Base-by-base conservation (phyloP, 2,329 filamentous ascomycete genomes). In the Cercospora janseana region DNA sequence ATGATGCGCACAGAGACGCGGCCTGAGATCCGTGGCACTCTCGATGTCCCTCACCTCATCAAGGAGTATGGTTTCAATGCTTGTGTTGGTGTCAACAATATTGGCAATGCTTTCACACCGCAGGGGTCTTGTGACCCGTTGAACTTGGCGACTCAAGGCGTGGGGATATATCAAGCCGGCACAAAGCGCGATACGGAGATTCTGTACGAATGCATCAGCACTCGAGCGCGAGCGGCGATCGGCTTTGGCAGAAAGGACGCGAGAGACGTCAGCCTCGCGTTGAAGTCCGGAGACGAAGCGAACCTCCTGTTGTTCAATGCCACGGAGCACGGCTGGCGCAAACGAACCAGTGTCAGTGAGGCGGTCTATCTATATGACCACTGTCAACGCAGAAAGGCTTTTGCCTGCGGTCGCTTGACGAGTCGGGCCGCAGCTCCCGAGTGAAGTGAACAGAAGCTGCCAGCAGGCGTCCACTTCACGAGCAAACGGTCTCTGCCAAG, bases 51-150 rank as follows among this genome's bases (percentile, higher is more conserved):
- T 0, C 70, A 78, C 3, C 72, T 88, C 69, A 83, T 87, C 52
- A 72, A 75, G 29, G 70, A 78, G 16, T 75, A 81, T 52, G 74
- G 73, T 0, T 63, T 88, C 3, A 75, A 81, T 51, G 81, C 76
- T 15, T 81, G 80, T 10, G 75, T 88, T 4, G 79, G 81, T 2
- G 75, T 86, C 28, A 88, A 88, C 61, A 88, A 88, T 60, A 79
- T 88, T 10, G 85, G 85, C 13, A 88, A 88, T 62, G 83, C 85
- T 0, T 88, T 88, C 60, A 88, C 85, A 5, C 85, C 85, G 0
- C 80, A 83, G 61, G 85, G 85, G 0, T 80, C 73, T 13, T 82
- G 78, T 29, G 85, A 88, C 68, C 85, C 85, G 1, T 63, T 88
- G 41, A 72, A 73, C 31, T 69, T 87, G 34, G 83, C 83, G 15